Base-by-base conservation (phyloP, 441 rosid genomes). In the Rhodomyrtus psidioides region DNA sequence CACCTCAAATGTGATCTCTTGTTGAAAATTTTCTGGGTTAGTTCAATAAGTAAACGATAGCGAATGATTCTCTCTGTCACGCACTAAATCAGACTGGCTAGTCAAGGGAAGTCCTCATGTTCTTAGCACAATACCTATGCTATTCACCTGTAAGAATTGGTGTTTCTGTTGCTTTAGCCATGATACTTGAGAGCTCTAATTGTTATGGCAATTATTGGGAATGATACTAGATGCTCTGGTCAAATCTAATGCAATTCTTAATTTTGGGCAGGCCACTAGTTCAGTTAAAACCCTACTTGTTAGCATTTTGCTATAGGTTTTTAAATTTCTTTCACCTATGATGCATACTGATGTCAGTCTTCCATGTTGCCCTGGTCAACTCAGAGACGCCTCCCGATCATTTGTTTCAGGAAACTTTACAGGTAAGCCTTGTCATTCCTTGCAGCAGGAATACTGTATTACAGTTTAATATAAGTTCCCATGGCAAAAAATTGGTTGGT, bases 371-470 rank as follows among this genome's bases (percentile, higher is more conserved):
- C 86, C 39, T 56, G 49, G 23, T 85, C 74, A 34, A 83, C 55
- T 13, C 86, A 95, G 98, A 92, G 98, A 97, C 58, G 98, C 99
- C 89, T 95, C 98, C 84, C 98, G 96, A 74, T 96, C 98, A 70
- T 95, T 95, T 89, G 94, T 97, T 88, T 95, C 98, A 16, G 98
- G 98, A 82, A 96, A 96, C 86, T 96, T 96, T 86, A 93, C 98
- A 89, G 98, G 99, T 96, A 92, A 83, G 83, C 19, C 4, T 53
- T 2, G 19, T 26, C 44, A 21, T 82, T 53, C 16, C 13, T 16
- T n/a, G 16, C 57, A 28, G 55, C 42, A 28, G 53, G 58, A 55
- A 30, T 23, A 53, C 58, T 53, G 39, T 79, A 56, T 83, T 54
- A 6, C 28, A 65, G 46, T 65, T 65, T 34, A 65, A 65, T 65